Evolutionary conservation across 2,329 filamentous ascomycete genomes (phyloP).

Genomic region (Blastomyces gilchristii): DNA sequence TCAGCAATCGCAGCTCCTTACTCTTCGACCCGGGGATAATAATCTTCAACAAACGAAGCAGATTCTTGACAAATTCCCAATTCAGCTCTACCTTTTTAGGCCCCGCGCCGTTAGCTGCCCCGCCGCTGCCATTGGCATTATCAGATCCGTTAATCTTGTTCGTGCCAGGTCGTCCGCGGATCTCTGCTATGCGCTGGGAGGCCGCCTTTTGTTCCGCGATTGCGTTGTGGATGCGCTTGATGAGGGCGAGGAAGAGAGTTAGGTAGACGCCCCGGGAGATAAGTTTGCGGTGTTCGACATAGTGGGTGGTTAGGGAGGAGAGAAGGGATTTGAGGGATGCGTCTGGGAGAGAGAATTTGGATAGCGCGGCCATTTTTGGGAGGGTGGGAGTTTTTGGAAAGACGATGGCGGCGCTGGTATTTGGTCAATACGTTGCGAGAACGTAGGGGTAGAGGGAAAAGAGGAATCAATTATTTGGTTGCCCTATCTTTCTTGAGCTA

Average conservation of each 20-base stretch:
- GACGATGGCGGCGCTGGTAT: background rate
- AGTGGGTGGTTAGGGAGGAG: conserved; percentile 58
- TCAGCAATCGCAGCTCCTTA: conserved; percentile 73
- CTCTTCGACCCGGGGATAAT: conserved; percentile 84
- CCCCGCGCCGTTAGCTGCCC: conserved; percentile 21
- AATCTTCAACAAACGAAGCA: conserved; percentile 70
- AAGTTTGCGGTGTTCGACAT: conserved; percentile 66
- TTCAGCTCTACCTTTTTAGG: conserved; percentile 82
- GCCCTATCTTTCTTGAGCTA: background rate
- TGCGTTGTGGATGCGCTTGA: conserved; percentile 81
- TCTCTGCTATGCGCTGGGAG: conserved; percentile 55
- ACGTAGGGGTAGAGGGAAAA: background rate
- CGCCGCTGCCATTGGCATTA: conserved; percentile 16
- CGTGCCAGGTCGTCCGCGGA: conserved; percentile 44
- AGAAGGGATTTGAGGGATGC: conserved; percentile 56
- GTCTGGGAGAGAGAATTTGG: conserved; percentile 57
- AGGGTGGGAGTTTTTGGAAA: background rate
- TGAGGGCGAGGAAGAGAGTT: conserved; percentile 66
- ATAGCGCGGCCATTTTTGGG: conserved; percentile 58
- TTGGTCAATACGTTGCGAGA: background rate
- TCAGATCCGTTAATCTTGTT: conserved; percentile 21
- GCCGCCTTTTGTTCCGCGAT: conserved; percentile 88
- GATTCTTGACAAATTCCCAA: conserved; percentile 68
- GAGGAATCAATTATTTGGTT: background rate
- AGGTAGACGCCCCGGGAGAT: conserved; percentile 80